phyloP scores from a whole-genome alignment of 768 basidiomycete species.

The Mycena floridula region DNA sequence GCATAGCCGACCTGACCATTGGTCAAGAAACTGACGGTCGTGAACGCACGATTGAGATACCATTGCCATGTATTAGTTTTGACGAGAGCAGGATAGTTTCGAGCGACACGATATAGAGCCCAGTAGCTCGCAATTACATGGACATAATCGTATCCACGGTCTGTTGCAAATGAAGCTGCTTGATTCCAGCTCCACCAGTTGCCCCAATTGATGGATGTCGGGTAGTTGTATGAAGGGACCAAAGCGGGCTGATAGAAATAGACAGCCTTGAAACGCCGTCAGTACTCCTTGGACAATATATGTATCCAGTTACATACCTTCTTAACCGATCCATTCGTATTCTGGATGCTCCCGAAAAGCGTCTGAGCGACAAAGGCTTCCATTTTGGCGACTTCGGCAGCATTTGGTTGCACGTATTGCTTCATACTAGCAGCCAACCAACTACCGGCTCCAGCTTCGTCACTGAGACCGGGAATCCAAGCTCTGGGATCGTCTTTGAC shows the following conservation, averaged over 20 bases:
- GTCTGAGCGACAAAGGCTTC: conserved; percentile 42
- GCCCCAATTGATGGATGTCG: conserved; percentile 39
- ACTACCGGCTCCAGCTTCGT: conserved; percentile 56
- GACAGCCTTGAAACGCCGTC: conserved; percentile 24
- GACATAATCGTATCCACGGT: conserved; percentile 49
- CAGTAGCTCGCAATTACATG: conserved; percentile 47
- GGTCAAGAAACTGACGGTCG: conserved; percentile 42
- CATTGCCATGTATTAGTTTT: conserved; percentile 45
- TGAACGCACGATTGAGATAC: conserved; percentile 50
- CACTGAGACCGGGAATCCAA: conserved; percentile 56
- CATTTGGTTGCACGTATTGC: conserved; percentile 47
- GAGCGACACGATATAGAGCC: conserved; percentile 50
- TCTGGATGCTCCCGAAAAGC: conserved; percentile 46
- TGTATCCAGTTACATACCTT: not conserved
- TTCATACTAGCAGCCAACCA: conserved; percentile 54
- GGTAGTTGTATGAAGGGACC: conserved; percentile 42
- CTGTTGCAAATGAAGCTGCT: conserved; percentile 38
- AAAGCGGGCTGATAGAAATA: conserved; percentile 45
- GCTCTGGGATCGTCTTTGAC: conserved; percentile 47
- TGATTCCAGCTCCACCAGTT: conserved; percentile 57
- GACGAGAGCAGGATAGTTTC: conserved; percentile 48
- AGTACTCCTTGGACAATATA: not conserved
- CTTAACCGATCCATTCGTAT: conserved; percentile 38
- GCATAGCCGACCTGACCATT: conserved; percentile 37
- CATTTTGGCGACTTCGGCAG: conserved; percentile 45